Evolutionary conservation across 2,329 filamentous ascomycete genomes (phyloP).

Genomic region (Aspergillus brunneoviolaceus): DNA sequence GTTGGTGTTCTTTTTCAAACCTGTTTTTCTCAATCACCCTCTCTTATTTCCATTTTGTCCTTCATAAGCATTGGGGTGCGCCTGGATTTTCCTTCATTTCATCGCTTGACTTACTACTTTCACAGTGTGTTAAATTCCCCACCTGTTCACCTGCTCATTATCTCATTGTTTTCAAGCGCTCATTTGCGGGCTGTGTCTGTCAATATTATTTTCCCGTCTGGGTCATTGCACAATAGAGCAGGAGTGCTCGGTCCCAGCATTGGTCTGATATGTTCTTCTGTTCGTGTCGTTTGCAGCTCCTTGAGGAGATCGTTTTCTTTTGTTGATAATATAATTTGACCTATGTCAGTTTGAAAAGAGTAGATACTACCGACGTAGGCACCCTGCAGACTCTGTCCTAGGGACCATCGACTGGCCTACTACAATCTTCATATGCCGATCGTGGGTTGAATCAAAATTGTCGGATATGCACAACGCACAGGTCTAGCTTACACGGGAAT

Average conservation of each 20-base stretch:
- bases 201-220: neutral
- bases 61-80: constrained; percentile 25
- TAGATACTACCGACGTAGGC: neutral
- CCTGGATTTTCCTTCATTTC: constrained; percentile 19
- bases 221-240: neutral
- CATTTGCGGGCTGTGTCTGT: constrained; percentile 1
- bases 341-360: neutral
- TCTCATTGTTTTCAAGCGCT: constrained; percentile 9
- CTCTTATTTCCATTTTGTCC: constrained; percentile 12
- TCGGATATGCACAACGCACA: too few species aligned
- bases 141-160: constrained; percentile 14
- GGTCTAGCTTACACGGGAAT: too few species aligned
- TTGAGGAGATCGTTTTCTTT: neutral
- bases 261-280: constrained; percentile 1
- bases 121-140: constrained; percentile 16
- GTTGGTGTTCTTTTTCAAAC: constrained; percentile 5
- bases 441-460: too few species aligned
- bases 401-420: too few species aligned
- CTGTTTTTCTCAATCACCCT: constrained; percentile 8
- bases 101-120: constrained; percentile 15
- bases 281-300: neutral
- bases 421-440: too few species aligned
- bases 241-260: constrained; percentile 5
- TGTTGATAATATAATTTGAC: constrained; percentile 8
- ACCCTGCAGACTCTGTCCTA: too few species aligned